Evolutionary conservation across 164 flowering plant genomes (phyloP).

Genomic region (Sextonia rubra): DNA sequence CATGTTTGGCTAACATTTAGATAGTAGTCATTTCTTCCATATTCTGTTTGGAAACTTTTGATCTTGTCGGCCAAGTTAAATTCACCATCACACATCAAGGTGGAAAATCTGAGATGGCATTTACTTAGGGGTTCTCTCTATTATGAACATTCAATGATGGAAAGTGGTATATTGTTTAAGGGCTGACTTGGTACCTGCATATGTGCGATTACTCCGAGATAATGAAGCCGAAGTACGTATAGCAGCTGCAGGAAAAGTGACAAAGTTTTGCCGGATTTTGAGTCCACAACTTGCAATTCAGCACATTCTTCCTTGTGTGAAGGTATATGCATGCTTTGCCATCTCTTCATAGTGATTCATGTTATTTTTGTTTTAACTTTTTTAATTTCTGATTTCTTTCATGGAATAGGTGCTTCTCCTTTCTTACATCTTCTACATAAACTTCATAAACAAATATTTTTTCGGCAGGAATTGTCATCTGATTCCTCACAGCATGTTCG

Average conservation of each 20-base stretch:
- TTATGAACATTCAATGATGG: slow-evolving; percentile 2
- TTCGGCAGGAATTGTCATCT: slow-evolving; percentile 73
- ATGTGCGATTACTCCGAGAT: slow-evolving; percentile 94
- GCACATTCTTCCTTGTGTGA: slow-evolving; percentile 97
- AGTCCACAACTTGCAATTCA: slow-evolving; percentile 88
- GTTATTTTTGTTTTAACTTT: neutral
- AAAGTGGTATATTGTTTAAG: slow-evolving; percentile 30
- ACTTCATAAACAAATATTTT: neutral
- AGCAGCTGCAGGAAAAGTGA: slow-evolving; percentile 97
- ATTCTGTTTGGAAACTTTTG: too few species aligned
- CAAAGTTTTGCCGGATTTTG: slow-evolving; percentile 84
- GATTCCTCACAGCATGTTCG: slow-evolving; percentile 99
- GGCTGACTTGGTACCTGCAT: slow-evolving; percentile 92
- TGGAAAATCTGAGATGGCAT: neutral
- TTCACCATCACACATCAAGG: neutral
- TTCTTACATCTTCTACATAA: neutral
- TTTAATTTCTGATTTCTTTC: neutral
- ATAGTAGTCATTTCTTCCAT: too few species aligned
- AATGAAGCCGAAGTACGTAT: slow-evolving; percentile 99
- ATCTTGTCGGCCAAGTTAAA: neutral
- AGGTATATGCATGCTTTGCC: slow-evolving; percentile 39
- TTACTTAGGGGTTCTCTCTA: neutral
- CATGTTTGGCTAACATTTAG: too few species aligned
- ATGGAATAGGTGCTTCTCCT: neutral
- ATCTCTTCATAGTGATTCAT: neutral